Conservation (phyloP, 176 grass and related monocot species). For the Saccharum officinarum region DNA sequence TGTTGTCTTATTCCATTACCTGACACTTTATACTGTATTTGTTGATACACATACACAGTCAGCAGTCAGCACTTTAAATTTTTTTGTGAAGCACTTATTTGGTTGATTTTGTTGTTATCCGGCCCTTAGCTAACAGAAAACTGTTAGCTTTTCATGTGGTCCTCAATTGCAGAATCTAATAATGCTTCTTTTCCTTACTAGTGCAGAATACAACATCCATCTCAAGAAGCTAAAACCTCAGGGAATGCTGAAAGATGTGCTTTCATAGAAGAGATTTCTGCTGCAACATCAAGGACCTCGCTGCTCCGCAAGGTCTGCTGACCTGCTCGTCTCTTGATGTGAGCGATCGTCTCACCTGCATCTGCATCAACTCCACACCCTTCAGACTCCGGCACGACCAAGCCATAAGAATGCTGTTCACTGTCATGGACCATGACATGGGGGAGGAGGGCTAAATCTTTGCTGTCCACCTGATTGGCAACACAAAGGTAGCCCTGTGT, state of each 20-base stretch:
- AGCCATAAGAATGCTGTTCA: constrained; percentile 48
- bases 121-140: background rate
- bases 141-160: background rate
- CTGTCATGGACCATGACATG: constrained; percentile 40
- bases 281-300: constrained; percentile 31
- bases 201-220: background rate
- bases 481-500: background rate
- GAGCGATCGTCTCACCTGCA: constrained; percentile 19
- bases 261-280: constrained; percentile 45
- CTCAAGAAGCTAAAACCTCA: constrained; percentile 19
- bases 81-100: too few relatives aligned
- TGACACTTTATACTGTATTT: background rate
- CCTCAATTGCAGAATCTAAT: background rate
- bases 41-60: background rate
- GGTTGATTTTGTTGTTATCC: background rate
- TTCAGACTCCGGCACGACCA: constrained; percentile 36
- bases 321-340: constrained; percentile 39
- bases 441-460: constrained; percentile 67
- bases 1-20: background rate
- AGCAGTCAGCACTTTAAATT: background rate
- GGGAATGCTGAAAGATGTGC: constrained; percentile 99
- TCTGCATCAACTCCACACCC: constrained; percentile 23
- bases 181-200: background rate
- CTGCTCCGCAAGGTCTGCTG: constrained; percentile 20
- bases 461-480: constrained; percentile 6